Base-by-base conservation (phyloP, 805 yeast species). In the Candida verbasci region DNA sequence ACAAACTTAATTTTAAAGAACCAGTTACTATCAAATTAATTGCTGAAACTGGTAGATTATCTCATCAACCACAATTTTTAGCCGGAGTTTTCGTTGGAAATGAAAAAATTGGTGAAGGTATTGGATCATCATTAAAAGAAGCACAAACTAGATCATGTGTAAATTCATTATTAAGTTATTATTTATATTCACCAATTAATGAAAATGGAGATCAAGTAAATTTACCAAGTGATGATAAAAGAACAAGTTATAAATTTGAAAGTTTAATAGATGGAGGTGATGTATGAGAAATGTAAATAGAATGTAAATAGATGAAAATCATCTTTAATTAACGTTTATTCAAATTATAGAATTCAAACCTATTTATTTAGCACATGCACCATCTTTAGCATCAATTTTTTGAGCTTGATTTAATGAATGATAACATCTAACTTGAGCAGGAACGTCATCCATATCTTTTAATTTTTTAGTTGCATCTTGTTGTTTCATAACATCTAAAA, bases 131-230 rank as follows among this genome's bases (percentile, higher is more conserved):
- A 20, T 68, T 93, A 50, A 77, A 75, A 46, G 97, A 93, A 63
- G 96, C 97, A 24, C 86, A 88, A 62, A 83, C 87, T 27, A 78
- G 96, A 60, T 93, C 96, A 24, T 86, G 88, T 36, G 94, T 88
- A 23, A 83, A 84, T 58, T 89, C 97, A 23, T 76, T 93, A 56
- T 81, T 87, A 71, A 78, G 86, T 41, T 93, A 93, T 82, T 93
- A 93, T 65, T 74, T 94, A 53, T 93, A 93, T 62, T 78, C 83
- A 45, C 97, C 97, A 11, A 59, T 82, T 31, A 72, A 72, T 43
- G 50, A 50, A 32, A 55, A 54, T 26, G 72, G 72, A 35, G 47
- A 52, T 26, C 55, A 52, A 12, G 68, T 73, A 11, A 70, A 69
- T 40, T 58, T 76, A 27, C 93, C 95, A 37, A 77, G 85, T 53